Base-by-base conservation (phyloP, 177 flowering plant genomes). In the Vitis hybrid region DNA sequence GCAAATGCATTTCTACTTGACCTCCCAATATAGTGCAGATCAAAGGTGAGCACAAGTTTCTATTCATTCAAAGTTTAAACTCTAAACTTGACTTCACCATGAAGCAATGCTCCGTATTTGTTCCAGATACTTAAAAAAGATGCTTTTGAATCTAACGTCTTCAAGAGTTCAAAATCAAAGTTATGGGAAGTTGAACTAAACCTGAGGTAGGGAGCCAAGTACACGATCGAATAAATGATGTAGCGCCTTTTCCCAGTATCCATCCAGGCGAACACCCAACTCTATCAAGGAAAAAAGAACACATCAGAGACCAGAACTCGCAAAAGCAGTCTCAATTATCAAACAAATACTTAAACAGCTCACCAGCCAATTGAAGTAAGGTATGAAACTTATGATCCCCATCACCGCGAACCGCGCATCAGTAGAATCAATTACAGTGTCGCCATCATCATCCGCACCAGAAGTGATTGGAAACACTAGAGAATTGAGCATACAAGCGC, bases 361-460 rank as follows among this genome's bases (percentile, higher is more conserved):
- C 68, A 92, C 97, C 95, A 92, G 86, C 98, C 98, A 94, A 85
- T 92, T 94, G 80, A 94, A 94, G 84, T 84, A 92, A 65, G 98
- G 98, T 58, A 94, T 84, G 80, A 91, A 89, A 77, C 94, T 87
- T 17, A 94, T 85, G 83, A 94, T 83, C 49, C 90, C 91, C 98
- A 94, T 94, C 1, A 81, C 94, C 0, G 91, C 92, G 58, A 91
- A 83, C 83, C 97, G 85, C 18, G 87, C 69, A 73, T 91, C 93
- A 8, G 82, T 81, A 1, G 86, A 61, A 68, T 77, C 86, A 11
- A 85, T 71, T 50, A 63, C 76, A 1, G 83, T 74, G 30, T 67
- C 83, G 11, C 64, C 74, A 6, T 65, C 85, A 11, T 79, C 86
- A 6, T 77, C 83, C 1, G 71, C 8, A 3, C 27, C 68, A 18